Conservation (phyloP, 164 flowering plant species). For the Aristolochia contorta region DNA sequence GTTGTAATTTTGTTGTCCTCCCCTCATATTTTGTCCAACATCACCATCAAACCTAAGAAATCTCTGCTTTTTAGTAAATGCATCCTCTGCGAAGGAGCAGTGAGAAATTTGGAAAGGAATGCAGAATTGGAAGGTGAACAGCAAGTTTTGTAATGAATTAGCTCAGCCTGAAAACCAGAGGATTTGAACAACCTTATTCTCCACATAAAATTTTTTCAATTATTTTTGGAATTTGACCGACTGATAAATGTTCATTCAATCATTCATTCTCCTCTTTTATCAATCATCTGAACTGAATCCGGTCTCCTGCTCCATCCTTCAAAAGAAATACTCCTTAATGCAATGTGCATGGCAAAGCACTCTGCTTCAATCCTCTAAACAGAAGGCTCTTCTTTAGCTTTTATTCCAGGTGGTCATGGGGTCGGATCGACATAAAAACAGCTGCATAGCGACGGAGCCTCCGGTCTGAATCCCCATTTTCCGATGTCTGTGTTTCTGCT, state of each 20-base stretch:
- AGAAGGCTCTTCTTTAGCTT: no score
- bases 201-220: no score
- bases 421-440: constrained; percentile 76
- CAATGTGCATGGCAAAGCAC: not conserved
- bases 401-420: constrained; percentile 90
- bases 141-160: not conserved
- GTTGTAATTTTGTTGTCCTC: no score
- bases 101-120: not conserved
- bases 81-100: not conserved
- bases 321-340: not conserved
- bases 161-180: not conserved
- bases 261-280: not conserved
- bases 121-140: not conserved
- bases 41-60: not conserved
- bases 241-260: not conserved
- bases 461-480: constrained; percentile 39
- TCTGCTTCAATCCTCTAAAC: not conserved
- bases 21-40: not conserved
- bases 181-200: no score
- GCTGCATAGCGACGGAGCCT: constrained; percentile 70
- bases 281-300: not conserved
- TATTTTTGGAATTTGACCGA: no score
- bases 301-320: not conserved
- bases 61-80: not conserved
- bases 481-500: constrained; percentile 21